Evolutionary conservation across 1,284 basidiomycete species (phyloP), one percentile per base, ranked within the genome.

Genomic region (Grifola frondosa): DNA sequence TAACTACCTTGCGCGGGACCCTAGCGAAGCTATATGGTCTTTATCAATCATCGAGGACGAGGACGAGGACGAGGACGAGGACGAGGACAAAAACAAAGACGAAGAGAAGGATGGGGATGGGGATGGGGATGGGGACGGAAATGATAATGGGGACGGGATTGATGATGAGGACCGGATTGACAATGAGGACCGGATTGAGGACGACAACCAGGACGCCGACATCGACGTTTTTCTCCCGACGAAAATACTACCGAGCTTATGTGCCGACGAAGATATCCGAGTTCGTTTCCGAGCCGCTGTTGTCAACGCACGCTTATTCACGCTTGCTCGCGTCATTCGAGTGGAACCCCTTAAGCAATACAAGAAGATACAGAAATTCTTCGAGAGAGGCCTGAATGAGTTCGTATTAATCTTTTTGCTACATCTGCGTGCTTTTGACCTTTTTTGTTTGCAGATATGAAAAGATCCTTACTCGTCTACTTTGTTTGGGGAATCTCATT

Each of bases 401-500:
- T 86, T n/a, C n/a, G n/a, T n/a, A n/a, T n/a, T 54, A 22, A 81
- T 61, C 9, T 20, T 28, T 13, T 23, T 10, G 37, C 44, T 40
- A 44, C 19, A 42, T 26, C 39, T 31, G 11, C 29, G 45, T 13
- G 37, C 16, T 16, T 26, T 40, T 41, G 26, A 48, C 30, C 34
- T 50, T 48, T 34, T 34, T 40, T 20, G 34, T 26, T 47, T 31
- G 5, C 45, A 88, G 88, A 41, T 81, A 78, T 54, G 93, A 97
- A 59, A 68, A 71, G 28, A 88, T 93, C 71, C 64, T 93, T 26
- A 91, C 90, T 8, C 79, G 90, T 30, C 74, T 91, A 16, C 65
- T 97, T 12, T 83, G 80, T 48, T 70, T 94, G 21, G 83, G 85
- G 19, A 97, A 97, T 62, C 78, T 90, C 48, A 86, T 95, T 70